Base-by-base conservation (phyloP, 192 early-diverging fungal species). In the Entomortierella chlamydospora region DNA sequence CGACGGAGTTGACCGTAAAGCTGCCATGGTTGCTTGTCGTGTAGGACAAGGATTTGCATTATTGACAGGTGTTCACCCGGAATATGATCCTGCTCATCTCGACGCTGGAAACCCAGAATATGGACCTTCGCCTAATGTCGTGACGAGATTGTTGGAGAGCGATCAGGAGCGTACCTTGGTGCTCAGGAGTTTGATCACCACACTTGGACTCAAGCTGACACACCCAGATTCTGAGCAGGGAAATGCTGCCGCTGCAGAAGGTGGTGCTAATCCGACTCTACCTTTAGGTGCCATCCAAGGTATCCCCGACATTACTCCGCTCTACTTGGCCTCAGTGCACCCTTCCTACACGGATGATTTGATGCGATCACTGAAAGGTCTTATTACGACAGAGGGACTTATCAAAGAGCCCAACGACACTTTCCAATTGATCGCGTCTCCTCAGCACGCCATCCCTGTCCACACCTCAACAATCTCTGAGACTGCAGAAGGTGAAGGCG, bases 41-140 rank as follows among this genome's bases (percentile, higher is more conserved):
- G 84, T 94, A 2, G 97, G 95, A 4, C 77, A 79, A 3, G 93
- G 93, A 1, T 33, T 68, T 12, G 95, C 94, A 0, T 78, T 97
- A 13, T 64, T 99, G 25, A 81, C 91, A 9, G 96, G 95, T 15
- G 80, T 93, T 43, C 97, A 99, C 61, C 84, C 95, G 29, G 97
- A 97, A 77, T 95, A 93, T 74, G 88, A 89, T 42, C 84, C 89
- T 55, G 81, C 83, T 30, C 83, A 69, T 55, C 43, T 91, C 60
- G 87, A 85, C 56, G 71, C 89, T 17, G 42, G 43, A 6, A 81
- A 81, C 7, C 76, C 82, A 26, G 86, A 87, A 47, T 87, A 90
- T 55, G 83, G 76, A 65, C 68, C 83, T 1, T 76, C 88, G 61
- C 80, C 85, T 29, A 82, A 83, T 17, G 65, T 92, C 8, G 82